Percentiles rank a stretch among this genome's conserved stretches.
Conservation (phyloP, 192 early-diverging fungal species). For the Gigaspora rosea region DNA sequence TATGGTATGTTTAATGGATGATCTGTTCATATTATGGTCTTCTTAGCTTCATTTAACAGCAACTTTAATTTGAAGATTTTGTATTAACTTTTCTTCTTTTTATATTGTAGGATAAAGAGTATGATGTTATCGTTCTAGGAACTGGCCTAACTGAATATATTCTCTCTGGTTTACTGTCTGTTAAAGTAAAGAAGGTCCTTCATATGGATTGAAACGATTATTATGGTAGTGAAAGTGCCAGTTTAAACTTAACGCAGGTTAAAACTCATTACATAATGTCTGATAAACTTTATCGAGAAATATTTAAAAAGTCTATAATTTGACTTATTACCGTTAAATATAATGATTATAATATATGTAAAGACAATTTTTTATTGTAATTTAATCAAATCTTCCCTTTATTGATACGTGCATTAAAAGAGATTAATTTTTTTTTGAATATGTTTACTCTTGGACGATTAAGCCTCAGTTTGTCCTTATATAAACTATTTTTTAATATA, state of each 20-base stretch:
- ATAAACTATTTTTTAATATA: slow-evolving; percentile 35
- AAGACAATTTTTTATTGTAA: no score
- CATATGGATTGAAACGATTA: slow-evolving; percentile 96
- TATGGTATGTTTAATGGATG: no score
- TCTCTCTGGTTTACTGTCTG: slow-evolving; percentile 82
- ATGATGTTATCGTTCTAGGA: slow-evolving; percentile 88
- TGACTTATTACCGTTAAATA: no score
- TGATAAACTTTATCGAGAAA: no score
- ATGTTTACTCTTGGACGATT: neutral
- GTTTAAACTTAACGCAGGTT: slow-evolving; percentile 95
- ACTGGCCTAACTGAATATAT: slow-evolving; percentile 91
- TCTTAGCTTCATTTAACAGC: no score
- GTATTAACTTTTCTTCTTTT: neutral
- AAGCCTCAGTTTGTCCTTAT: neutral
- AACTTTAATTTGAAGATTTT: neutral
- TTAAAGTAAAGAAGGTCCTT: slow-evolving; percentile 91
- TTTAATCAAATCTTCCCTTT: no score
- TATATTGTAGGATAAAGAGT: slow-evolving; percentile 73
- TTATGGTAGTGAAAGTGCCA: slow-evolving; percentile 96
- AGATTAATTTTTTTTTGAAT: neutral
- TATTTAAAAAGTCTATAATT: no score
- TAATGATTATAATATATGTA: no score
- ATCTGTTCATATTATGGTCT: no score
- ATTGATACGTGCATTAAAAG: no score
- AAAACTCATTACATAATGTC: neutral